Conservation (phyloP, 2,329 filamentous ascomycete species). For the Clonostachys byssicola region DNA sequence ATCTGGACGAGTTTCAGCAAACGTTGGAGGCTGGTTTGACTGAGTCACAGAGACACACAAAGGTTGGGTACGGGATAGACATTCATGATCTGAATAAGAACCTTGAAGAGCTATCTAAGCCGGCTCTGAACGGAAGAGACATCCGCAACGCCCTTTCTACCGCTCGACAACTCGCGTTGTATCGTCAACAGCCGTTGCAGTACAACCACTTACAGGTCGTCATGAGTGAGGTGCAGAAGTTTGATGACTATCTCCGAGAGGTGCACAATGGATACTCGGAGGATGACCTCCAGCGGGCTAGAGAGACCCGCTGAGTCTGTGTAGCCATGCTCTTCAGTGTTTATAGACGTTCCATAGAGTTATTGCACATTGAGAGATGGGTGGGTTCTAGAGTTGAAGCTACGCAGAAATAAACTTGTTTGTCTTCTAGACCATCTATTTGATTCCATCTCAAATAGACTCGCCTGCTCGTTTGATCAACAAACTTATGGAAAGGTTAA, state of each 20-base stretch:
- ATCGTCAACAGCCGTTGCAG: background rate
- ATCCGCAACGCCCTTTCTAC: conserved; percentile 30
- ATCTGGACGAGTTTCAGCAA: background rate
- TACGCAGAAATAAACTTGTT: no score
- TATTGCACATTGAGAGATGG: no score
- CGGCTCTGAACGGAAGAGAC: conserved; percentile 32
- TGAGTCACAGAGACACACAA: background rate
- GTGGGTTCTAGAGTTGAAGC: no score
- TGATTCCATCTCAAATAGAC: no score
- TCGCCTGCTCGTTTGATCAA: no score
- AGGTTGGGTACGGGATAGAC: background rate
- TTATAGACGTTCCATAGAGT: no score
- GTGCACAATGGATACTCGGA: background rate
- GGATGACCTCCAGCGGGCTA: background rate
- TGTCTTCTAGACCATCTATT: no score
- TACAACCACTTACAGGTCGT: background rate
- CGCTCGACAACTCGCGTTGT: conserved; percentile 14
- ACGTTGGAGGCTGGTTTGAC: background rate
- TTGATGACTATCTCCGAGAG: background rate
- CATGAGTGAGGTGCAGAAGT: background rate
- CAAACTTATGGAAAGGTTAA: no score
- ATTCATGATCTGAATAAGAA: background rate
- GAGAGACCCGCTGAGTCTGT: no score
- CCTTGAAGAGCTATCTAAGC: conserved; percentile 14
- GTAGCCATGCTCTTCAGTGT: no score